Conservation (phyloP, 768 basidiomycete genomes). For the Xerocomellus amylosporus region DNA sequence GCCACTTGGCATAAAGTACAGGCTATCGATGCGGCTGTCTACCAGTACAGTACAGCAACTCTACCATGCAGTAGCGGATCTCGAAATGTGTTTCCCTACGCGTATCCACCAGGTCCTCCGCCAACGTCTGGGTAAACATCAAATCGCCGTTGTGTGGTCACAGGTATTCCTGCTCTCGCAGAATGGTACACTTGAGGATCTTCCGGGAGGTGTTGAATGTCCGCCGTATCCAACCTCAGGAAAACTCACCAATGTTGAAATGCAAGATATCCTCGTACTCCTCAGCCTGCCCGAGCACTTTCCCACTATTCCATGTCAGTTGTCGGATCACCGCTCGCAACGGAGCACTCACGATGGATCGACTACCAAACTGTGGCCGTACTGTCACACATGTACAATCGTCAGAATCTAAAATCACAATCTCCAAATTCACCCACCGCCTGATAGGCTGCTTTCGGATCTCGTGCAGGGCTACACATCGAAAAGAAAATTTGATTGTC, state of each 20-base stretch:
- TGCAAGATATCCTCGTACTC: constrained; percentile 79
- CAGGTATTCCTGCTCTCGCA: constrained; percentile 81
- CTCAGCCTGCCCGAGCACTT: constrained; percentile 67
- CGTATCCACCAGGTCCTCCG: constrained; percentile 5
- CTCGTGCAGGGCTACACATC: constrained; percentile 94
- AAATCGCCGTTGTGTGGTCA: constrained; percentile 88
- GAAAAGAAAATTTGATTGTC: constrained; percentile 97
- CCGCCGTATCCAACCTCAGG: background rate
- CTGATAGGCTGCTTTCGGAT: constrained; percentile 79
- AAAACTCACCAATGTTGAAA: constrained; percentile 71
- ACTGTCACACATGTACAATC: constrained; percentile 42
- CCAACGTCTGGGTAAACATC: constrained; percentile 86
- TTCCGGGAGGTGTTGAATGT: constrained; percentile 33
- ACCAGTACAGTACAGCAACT: background rate
- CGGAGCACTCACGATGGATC: constrained; percentile 69
- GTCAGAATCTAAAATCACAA: background rate
- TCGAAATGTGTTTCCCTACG: background rate
- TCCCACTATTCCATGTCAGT: constrained; percentile 53
- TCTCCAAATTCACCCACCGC: constrained; percentile 52
- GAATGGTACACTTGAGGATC: constrained; percentile 61
- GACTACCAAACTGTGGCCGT: constrained; percentile 90
- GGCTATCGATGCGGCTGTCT: background rate
- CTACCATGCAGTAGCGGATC: background rate
- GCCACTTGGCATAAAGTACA: background rate
- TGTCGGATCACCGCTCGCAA: background rate